Evolutionary conservation across 176 grass and related monocot species (phyloP), one percentile per base, ranked within the genome.

Genomic region (Triticum timopheevii): DNA sequence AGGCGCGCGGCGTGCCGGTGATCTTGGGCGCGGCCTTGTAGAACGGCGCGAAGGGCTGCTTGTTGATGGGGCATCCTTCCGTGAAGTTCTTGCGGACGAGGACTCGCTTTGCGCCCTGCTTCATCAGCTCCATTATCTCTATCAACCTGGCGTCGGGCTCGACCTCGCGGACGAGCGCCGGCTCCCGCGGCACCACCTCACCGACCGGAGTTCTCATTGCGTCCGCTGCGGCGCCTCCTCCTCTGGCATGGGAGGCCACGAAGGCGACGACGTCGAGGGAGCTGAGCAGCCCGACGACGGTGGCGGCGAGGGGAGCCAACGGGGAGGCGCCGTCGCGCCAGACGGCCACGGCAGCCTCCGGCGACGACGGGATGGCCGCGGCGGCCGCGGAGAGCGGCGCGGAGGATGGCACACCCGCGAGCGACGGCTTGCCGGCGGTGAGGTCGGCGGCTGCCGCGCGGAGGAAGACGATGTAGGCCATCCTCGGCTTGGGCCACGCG

Each of bases 211-310:
- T 90, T 69, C 28, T 49, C 79, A 92, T 77, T 2, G 88, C 90
- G 5, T 61, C 59, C 0, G 69, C 68, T 1, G 66, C 23, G 20
- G 73, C 11, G 15, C 73, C 73, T 10, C 73, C 73, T 76, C 62
- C 90, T 0, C 78, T 82, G 0, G 34, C 56, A 40, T 84, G 78
- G 20, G 85, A 69, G 17, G 90, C 84, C 0, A 94, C 67, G 85
- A 94, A 94, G 4, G 82, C 85, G 36, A 89, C 87, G 77, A 95
- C 79, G 62, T 95, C 93, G 35, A 95, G 82, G 20, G 93, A 90
- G 79, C 87, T 92, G 20, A 95, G 85, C 62, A 92, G 73, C 28
- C 90, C 93, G 39, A 94, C 68, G 4, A 94, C 80, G 34, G 56
- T 82, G 54, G 72, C 87, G 33, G 86, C 78, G 30, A 82, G 84